Evolutionary conservation across 495 filamentous ascomycete genomes (phyloP).

Genomic region (Terfezia claveryi): DNA sequence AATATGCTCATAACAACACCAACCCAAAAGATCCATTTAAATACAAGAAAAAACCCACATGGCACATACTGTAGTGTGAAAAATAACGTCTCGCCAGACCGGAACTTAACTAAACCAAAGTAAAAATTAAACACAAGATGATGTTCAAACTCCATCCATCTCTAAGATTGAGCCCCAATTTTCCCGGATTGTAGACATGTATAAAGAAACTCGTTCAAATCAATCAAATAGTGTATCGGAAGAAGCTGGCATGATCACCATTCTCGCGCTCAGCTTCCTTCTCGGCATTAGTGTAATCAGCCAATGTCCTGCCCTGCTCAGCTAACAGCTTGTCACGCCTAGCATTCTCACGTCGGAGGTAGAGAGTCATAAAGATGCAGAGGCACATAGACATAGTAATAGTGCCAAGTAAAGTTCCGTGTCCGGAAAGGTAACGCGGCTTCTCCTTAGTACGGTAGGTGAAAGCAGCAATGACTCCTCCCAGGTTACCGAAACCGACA

Average conservation of each 20-base stretch:
- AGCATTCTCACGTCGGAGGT: conserved; percentile 37
- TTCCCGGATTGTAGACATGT: too few species aligned
- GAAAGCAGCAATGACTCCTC: conserved; percentile 49
- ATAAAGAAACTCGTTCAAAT: neutral
- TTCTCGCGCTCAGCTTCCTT: conserved; percentile 24
- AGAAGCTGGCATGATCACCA: conserved; percentile 32
- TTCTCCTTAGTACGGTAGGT: conserved; percentile 37
- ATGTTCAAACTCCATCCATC: too few species aligned
- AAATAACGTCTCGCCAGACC: too few species aligned
- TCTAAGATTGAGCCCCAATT: too few species aligned
- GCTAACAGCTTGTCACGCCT: conserved; percentile 24
- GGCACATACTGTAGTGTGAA: too few species aligned
- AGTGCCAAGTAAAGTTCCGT: conserved; percentile 28
- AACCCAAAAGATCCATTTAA: too few species aligned
- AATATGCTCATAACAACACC: too few species aligned
- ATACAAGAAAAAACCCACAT: too few species aligned
- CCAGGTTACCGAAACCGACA: conserved; percentile 56
- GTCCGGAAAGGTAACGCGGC: conserved; percentile 40
- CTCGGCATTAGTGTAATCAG: conserved; percentile 29
- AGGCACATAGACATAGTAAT: conserved; percentile 27
- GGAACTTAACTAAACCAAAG: too few species aligned
- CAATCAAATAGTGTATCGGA: conserved; percentile 30
- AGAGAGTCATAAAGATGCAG: conserved; percentile 34
- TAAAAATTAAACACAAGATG: too few species aligned
- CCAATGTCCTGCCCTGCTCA: conserved; percentile 23